These are phyloP conservation scores for Dendrothele bispora DNA, from an alignment of 768 basidiomycete species.

Conservation along the genomic window DNA sequence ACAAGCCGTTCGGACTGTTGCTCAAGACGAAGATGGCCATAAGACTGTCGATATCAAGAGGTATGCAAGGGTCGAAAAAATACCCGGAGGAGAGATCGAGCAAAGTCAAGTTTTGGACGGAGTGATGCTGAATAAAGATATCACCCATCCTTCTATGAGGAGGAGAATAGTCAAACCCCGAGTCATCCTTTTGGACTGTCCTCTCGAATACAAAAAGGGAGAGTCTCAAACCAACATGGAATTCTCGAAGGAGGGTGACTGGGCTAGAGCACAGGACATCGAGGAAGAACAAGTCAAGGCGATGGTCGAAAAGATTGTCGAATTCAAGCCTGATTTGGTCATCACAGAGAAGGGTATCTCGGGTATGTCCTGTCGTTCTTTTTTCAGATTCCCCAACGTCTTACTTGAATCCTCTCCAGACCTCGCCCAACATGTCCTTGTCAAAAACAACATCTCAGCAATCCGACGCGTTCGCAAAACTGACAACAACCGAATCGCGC, in stretches of 20 bases:
- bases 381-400: slow-evolving; percentile 1
- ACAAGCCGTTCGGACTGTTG: slow-evolving; percentile 87
- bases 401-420: slow-evolving; percentile 45
- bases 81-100: slow-evolving; percentile 98
- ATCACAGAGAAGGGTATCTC: slow-evolving; percentile 99
- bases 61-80: slow-evolving; percentile 95
- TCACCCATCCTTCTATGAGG: slow-evolving; percentile 97
- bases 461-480: slow-evolving; percentile 97
- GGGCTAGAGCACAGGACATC: slow-evolving; percentile 87
- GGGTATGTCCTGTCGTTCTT: slow-evolving; percentile 48
- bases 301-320: slow-evolving; percentile 80
- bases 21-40: slow-evolving; percentile 70
- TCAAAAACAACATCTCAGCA: slow-evolving; percentile 86
- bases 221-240: slow-evolving; percentile 99
- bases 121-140: slow-evolving; percentile 98
- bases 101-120: slow-evolving; percentile 83
- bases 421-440: slow-evolving; percentile 88
- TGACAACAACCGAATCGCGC: slow-evolving; percentile 97
- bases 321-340: slow-evolving; percentile 93
- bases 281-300: slow-evolving; percentile 96
- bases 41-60: slow-evolving; percentile 98
- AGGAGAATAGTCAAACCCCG: slow-evolving; percentile 87
- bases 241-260: slow-evolving; percentile 91
- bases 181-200: slow-evolving; percentile 89
- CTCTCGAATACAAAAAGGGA: slow-evolving; percentile 98